Conservation (phyloP, 371 early-diverging fungal species). For the Encephalitozoon romaleae region DNA sequence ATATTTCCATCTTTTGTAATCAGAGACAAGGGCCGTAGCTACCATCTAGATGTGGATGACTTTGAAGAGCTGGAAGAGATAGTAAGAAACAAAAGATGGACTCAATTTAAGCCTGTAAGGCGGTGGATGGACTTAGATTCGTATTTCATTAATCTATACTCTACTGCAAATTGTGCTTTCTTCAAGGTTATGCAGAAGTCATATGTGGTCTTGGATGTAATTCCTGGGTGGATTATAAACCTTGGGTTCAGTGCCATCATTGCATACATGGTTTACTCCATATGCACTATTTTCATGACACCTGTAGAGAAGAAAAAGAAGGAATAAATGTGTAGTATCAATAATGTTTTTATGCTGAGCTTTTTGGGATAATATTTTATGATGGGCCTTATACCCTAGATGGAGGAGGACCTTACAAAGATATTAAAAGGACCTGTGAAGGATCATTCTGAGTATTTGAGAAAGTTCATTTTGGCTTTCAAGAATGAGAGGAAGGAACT, state of each 20-base stretch:
- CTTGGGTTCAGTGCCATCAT: slow-evolving; percentile 19
- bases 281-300: slow-evolving; percentile 21
- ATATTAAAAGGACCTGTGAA: neutral
- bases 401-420: neutral
- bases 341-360: neutral
- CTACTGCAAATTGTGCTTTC: slow-evolving; percentile 16
- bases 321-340: neutral
- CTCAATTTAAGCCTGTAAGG: neutral
- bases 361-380: neutral
- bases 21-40: slow-evolving; percentile 20
- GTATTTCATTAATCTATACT: neutral
- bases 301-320: slow-evolving; percentile 7
- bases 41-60: neutral
- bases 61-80: slow-evolving; percentile 39
- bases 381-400: neutral
- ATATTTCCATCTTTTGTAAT: slow-evolving; percentile 50
- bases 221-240: slow-evolving; percentile 26
- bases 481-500: slow-evolving; percentile 29
- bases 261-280: slow-evolving; percentile 43
- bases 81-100: slow-evolving; percentile 25
- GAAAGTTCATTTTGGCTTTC: neutral
- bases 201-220: slow-evolving; percentile 16
- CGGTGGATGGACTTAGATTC: slow-evolving; percentile 16
- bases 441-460: neutral
- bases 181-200: slow-evolving; percentile 2